phyloP scores from a whole-genome alignment of 192 early-diverging fungal genomes.

The Haplosporangium gracile region DNA sequence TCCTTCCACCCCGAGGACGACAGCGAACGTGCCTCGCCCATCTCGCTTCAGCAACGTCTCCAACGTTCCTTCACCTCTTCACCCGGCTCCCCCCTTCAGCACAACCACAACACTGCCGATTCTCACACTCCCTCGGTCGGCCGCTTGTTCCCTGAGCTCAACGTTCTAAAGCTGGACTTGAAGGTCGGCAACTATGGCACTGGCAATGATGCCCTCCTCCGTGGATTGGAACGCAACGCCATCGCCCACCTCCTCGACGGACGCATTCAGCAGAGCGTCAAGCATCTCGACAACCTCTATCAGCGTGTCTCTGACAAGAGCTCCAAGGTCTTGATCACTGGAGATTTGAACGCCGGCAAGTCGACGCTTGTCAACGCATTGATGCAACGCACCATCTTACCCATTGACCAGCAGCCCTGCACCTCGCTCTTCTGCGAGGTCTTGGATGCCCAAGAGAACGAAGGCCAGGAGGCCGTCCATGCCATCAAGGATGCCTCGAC shows the following conservation, averaged over 20 bases:
- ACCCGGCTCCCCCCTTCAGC: slow-evolving; percentile 38
- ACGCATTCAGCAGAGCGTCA: slow-evolving; percentile 73
- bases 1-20: slow-evolving; percentile 53
- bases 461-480: slow-evolving; percentile 92
- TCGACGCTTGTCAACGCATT: slow-evolving; percentile 97
- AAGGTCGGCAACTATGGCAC: slow-evolving; percentile 74
- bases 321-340: slow-evolving; percentile 96
- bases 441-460: slow-evolving; percentile 91
- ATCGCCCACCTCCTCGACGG: slow-evolving; percentile 81
- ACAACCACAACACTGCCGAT: slow-evolving; percentile 8
- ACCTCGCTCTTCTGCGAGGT: slow-evolving; percentile 98
- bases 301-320: slow-evolving; percentile 90
- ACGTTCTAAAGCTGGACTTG: slow-evolving; percentile 78
- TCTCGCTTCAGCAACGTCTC: slow-evolving; percentile 38
- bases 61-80: slow-evolving; percentile 54
- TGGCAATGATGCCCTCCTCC: slow-evolving; percentile 67
- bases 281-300: slow-evolving; percentile 87
- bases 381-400: slow-evolving; percentile 89
- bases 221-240: slow-evolving; percentile 75
- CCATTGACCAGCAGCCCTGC: slow-evolving; percentile 98
- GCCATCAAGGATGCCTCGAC: slow-evolving; percentile 77
- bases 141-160: slow-evolving; percentile 61
- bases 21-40: slow-evolving; percentile 16
- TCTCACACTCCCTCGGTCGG: slow-evolving; percentile 38
- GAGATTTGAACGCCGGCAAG: slow-evolving; percentile 98